These are phyloP conservation scores for Fagopyrum homotropicum DNA, from an alignment of 148 eudicot species.

Conservation along the genomic window DNA sequence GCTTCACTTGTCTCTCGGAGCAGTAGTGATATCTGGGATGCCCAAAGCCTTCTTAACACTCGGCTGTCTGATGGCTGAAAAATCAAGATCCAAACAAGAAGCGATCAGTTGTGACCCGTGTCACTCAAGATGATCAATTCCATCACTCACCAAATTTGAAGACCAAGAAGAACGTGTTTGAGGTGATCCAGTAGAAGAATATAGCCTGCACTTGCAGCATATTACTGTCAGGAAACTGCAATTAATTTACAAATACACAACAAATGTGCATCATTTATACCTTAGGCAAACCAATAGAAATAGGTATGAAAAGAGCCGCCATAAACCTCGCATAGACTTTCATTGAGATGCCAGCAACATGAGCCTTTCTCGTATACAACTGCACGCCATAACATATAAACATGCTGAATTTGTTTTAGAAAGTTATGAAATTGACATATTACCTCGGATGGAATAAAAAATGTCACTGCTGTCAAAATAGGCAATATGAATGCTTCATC, in stretches of 20 bases:
- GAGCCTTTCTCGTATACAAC: too few species aligned
- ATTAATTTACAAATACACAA: too few species aligned
- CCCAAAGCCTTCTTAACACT: neutral
- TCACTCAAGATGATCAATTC: neutral
- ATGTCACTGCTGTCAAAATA: conserved; percentile 19
- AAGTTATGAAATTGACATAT: neutral
- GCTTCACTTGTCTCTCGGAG: too few species aligned
- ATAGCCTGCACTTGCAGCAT: neutral
- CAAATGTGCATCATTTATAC: too few species aligned
- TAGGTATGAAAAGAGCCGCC: too few species aligned
- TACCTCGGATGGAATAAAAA: neutral
- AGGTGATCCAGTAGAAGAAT: neutral
- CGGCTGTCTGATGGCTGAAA: neutral
- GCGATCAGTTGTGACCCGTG: neutral
- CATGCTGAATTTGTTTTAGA: neutral
- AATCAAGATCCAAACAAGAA: neutral
- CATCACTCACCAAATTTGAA: neutral
- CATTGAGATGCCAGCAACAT: too few species aligned
- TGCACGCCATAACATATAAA: neutral
- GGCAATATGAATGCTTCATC: conserved; percentile 61
- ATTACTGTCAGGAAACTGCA: too few species aligned
- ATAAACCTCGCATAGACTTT: too few species aligned
- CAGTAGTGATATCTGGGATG: neutral
- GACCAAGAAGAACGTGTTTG: neutral
- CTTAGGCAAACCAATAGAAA: too few species aligned